These are phyloP conservation scores for Schrenkiella parvula DNA, from an alignment of 345 rosid species.

Conservation along the genomic window DNA sequence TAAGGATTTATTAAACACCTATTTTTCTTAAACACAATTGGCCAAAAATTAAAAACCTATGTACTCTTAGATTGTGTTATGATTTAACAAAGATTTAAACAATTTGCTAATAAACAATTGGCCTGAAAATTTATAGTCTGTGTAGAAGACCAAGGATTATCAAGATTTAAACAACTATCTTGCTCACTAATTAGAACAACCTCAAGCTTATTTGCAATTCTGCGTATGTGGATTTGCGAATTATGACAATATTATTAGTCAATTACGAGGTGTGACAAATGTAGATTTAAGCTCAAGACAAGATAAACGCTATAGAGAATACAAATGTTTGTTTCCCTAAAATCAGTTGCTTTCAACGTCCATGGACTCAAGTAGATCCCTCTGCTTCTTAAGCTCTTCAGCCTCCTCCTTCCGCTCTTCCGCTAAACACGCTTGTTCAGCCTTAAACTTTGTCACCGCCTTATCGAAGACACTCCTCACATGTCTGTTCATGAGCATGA, in stretches of 20 bases:
- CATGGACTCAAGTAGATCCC: slow-evolving; percentile 3
- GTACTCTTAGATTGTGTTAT: no score
- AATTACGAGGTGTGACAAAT: background rate
- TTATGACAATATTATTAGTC: background rate
- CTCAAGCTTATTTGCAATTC: background rate
- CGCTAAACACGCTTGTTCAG: background rate
- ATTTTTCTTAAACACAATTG: background rate
- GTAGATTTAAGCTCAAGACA: background rate
- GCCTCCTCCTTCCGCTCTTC: no score
- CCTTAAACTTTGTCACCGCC: slow-evolving; percentile 45
- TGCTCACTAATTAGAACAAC: no score
- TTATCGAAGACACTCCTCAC: slow-evolving; percentile 65
- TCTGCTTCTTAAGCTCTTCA: slow-evolving; percentile 11
- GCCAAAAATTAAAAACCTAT: no score
- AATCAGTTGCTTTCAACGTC: slow-evolving; percentile 12
- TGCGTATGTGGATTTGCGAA: background rate
- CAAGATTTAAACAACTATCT: no score
- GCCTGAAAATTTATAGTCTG: no score
- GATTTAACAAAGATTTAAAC: no score
- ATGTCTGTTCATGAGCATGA: slow-evolving; percentile 74
- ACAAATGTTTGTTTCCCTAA: background rate
- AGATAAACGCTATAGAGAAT: background rate
- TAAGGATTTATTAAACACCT: background rate
- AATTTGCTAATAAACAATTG: no score
- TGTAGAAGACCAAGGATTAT: no score